These are phyloP conservation scores for Lasiodiplodia citricola DNA, from an alignment of 2,329 filamentous ascomycete genomes.

Conservation along the genomic window DNA sequence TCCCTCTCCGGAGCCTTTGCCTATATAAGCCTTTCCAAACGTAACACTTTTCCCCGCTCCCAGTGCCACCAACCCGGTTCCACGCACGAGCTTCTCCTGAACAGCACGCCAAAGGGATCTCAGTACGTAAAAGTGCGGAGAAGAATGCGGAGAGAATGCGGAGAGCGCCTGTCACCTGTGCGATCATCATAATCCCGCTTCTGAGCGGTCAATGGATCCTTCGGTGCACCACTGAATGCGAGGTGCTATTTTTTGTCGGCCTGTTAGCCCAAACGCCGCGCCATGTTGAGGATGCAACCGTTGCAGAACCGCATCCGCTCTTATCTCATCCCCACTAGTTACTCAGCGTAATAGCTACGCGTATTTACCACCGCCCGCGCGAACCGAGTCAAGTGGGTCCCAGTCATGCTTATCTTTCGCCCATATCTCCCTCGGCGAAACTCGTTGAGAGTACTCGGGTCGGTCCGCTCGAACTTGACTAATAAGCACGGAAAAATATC, in stretches of 20 bases:
- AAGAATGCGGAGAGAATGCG: constrained; percentile 16
- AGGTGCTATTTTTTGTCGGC: neutral
- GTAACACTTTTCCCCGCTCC: constrained; percentile 7
- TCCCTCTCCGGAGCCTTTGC: neutral
- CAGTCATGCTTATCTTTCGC: no score
- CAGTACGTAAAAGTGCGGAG: constrained; percentile 24
- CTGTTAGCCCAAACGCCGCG: neutral
- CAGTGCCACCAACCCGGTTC: neutral
- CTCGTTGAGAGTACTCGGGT: no score
- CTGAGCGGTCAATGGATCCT: neutral
- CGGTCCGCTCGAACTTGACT: no score
- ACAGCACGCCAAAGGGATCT: neutral
- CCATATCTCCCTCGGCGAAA: no score
- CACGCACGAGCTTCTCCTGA: neutral
- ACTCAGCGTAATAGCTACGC: neutral
- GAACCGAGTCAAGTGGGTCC: no score
- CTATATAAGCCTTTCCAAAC: neutral
- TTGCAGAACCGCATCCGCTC: neutral
- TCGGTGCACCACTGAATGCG: neutral
- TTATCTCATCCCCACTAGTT: neutral
- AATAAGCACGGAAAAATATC: no score
- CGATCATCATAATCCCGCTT: neutral
- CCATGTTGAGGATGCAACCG: neutral
- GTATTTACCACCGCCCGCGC: no score
- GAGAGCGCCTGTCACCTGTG: neutral